Base-by-base conservation (phyloP, 148 eudicot genomes). In the Fallopia convolvulus region DNA sequence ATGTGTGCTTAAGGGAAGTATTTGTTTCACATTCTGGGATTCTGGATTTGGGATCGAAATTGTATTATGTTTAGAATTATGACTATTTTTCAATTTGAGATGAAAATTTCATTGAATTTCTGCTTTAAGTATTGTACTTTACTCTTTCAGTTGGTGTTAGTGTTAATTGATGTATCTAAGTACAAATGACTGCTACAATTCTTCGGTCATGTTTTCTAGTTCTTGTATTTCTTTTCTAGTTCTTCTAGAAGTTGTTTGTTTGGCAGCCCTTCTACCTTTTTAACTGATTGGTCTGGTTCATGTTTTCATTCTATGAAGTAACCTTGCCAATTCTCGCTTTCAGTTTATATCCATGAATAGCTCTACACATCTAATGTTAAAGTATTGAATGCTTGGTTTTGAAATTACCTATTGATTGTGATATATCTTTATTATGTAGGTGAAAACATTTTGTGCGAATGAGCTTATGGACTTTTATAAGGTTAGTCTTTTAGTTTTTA, bases 381-480 rank as follows among this genome's bases (percentile, higher is more conserved):
- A 40, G 46, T 40, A 65, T 36, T 81, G 47, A 42, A 72, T 1
- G 33, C 8, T 55, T n/a, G 26, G 61, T 55, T n/a, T n/a, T 55
- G 61, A 55, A 55, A 3, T 14, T 15, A 21, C 2, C 20, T 55
- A 55, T 55, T 55, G 41, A 42, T 77, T 3, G 23, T 50, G 12
- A 4, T 21, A 61, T 40, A 52, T 56, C 75, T 77, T 15, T 49
- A 53, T 78, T 49, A n/a, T 81, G 6, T 80, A 94, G 99, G 88
- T 80, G 26, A 89, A 85, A 83, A 83, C 49, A 53, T 95, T 89
- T 87, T 86, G 87, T 83, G 99, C 92, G 74, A 97, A 92, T 83
- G 93, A 92, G 79, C 87, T 95, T 75, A 91, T 95, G 97, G 89
- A 95, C 81, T 95, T 91, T 72, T 92, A 95, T 85, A 85, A 95